These are phyloP conservation scores for Quercus gilva DNA, from an alignment of 306 rosid species.

Conservation along the genomic window DNA sequence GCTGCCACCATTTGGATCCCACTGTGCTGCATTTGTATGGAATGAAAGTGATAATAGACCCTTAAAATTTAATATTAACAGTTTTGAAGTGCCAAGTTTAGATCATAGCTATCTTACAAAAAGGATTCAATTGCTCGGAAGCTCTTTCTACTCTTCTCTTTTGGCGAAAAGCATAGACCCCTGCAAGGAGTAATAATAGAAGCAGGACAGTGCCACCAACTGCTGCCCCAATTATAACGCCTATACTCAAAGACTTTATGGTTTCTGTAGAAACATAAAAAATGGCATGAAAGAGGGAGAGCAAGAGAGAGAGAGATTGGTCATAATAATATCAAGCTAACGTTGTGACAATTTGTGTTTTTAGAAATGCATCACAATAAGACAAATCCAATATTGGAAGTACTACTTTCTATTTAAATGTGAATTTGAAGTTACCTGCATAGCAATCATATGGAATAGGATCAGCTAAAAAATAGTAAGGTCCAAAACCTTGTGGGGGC, in stretches of 20 bases:
- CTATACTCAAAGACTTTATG: constrained; percentile 33
- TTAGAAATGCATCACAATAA: neutral
- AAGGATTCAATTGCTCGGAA: constrained; percentile 36
- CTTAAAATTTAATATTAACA: neutral
- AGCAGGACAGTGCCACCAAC: constrained; percentile 55
- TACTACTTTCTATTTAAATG: neutral
- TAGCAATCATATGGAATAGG: neutral
- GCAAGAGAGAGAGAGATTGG: neutral
- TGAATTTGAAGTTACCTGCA: constrained; percentile 34
- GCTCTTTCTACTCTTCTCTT: constrained; percentile 47
- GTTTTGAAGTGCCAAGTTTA: neutral
- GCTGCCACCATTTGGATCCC: constrained; percentile 45
- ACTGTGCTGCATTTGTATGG: constrained; percentile 36
- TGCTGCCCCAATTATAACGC: constrained; percentile 57
- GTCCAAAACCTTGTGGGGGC: constrained; percentile 47
- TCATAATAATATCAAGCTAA: neutral
- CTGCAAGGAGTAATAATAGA: constrained; percentile 40
- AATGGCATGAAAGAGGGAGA: constrained; percentile 15
- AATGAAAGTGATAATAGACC: constrained; percentile 11
- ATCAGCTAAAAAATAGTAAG: constrained; percentile 31
- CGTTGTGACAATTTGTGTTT: neutral
- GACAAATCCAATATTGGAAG: neutral
- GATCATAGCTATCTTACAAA: constrained; percentile 16
- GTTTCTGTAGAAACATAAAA: neutral
- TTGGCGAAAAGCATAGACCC: constrained; percentile 46